Percentiles rank a stretch among this genome's conserved stretches.
Conservation (phyloP, 768 basidiomycete species). For the Leccinum sublutescens region DNA sequence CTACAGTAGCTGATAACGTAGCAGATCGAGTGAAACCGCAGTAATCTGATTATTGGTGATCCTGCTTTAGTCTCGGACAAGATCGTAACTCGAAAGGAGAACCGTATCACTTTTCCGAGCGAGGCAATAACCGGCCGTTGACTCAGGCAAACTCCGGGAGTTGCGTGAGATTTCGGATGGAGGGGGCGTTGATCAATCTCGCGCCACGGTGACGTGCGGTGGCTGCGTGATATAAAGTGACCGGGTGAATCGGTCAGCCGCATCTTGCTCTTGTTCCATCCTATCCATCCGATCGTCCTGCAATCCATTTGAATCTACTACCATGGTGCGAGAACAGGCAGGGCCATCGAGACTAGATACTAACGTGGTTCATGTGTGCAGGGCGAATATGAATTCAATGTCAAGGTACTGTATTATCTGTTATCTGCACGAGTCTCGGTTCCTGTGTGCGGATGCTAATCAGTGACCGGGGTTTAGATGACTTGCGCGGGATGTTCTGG, state of each 20-base stretch:
- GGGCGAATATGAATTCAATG: constrained; percentile 68
- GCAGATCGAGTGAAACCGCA: neutral
- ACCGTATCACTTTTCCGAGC: too few relatives aligned
- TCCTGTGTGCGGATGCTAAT: neutral
- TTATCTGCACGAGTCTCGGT: neutral
- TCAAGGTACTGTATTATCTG: constrained; percentile 69
- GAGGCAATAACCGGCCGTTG: too few relatives aligned
- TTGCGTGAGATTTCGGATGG: too few relatives aligned
- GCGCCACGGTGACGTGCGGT: neutral
- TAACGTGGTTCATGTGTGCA: constrained; percentile 10
- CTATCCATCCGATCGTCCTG: neutral
- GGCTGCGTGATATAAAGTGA: neutral
- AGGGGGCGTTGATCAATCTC: too few relatives aligned
- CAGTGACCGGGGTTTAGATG: constrained; percentile 53
- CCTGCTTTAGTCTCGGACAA: too few relatives aligned
- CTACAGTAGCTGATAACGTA: neutral
- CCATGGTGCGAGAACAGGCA: constrained; percentile 21
- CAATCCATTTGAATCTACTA: constrained; percentile 1
- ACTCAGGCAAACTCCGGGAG: neutral
- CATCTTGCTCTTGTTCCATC: neutral
- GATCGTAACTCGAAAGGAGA: too few relatives aligned
- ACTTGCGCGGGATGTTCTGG: constrained; percentile 79
- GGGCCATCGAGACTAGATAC: neutral
- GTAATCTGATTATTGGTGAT: neutral
- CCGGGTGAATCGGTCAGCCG: neutral